Base-by-base conservation (phyloP, 192 early-diverging fungal species). In the Backusella luteola region DNA sequence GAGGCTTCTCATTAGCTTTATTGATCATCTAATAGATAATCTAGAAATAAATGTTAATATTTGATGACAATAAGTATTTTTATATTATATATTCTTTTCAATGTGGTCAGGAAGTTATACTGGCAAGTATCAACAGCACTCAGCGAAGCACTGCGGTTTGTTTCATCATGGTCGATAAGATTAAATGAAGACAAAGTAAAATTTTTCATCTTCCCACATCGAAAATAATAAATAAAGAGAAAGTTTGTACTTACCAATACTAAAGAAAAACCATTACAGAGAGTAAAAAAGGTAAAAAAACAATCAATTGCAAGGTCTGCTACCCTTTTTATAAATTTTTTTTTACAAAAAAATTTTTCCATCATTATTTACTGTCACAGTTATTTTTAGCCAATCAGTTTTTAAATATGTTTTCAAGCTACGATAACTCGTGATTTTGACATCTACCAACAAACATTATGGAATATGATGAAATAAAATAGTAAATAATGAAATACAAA, bases 101-200 rank as follows among this genome's bases (percentile, higher is more conserved):
- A 63, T 72, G 73, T 71, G 73, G 80, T 81, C 80, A 81, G 80
- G 76, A 75, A 73, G 59, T 71, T 81, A 75, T 81, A 81, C 80
- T 81, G 80, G 80, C 80, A 81, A 81, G 80, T 81, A 81, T 75
- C 80, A 72, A 77, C 80, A 73, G 77, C 76, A 73, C 80, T 81
- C 80, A 81, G 80, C 80, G 80, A 77, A 81, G 80, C 80, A 77
- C 77, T 73, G 80, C 76, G 80, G 76, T 52, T 81, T 81, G 35
- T 81, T 67, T 81, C 80, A 70, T 74, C 80, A 81, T 81, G 80
- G 80, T 81, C 80, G 80, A 81, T 81, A 81, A 75, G 80, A 74
- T 73, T 75, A 75, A 75, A 72, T 77, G 76, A 81, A 78, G 80
- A 81, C 79, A 71, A 63, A 19, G 42, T 75, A 35, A 26, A 29